Evolutionary conservation across 108 stramenopile species (phyloP), one percentile per base, ranked within the genome.

Genomic region (Cylindrotheca fusiformis): DNA sequence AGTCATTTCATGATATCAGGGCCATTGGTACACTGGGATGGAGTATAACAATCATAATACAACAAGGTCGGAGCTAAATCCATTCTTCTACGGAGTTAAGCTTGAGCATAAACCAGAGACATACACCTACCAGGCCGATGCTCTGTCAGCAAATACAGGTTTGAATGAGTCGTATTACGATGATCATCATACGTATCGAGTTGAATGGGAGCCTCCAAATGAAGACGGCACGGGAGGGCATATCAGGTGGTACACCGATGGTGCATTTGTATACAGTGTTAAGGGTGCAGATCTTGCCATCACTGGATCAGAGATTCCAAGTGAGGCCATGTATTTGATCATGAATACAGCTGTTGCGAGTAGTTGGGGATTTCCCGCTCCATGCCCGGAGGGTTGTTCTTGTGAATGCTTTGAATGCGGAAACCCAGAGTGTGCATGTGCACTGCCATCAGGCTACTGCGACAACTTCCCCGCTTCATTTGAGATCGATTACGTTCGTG

Each of bases 151-250:
- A 26, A 95, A 95, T 61, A 71, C 74, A 8, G 78, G 84, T 36
- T 59, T 95, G 20, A 71, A 68, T 24, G 48, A 74, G 21, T 75
- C 87, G n/a, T 71, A 75, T 58, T 95, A 87, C 51, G 48, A 80
- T n/a, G 41, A 64, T 8, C 74, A 70, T 32, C 90, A 95, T 60
- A 68, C 76, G 48, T 95, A 90, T 61, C 74, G 90, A 36, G 68
- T 95, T 21, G 93, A 95, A 69, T 95, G 93, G 93, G 87, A 91
- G 32, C 90, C 93, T 19, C 87, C 90, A 4, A 68, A 72, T n/a
- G 76, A 75, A 33, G 79, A 83, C 64, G 80, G 85, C 26, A 55
- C 63, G 0, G 87, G 70, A 14, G 88, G 88, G 18, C 87, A 88
- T 60, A 66, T 92, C 25, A 68, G 67, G 32, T 95, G 93, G 93